Base-by-base conservation (phyloP, 2,329 filamentous ascomycete species). In the Herpomyces periplanetae region DNA sequence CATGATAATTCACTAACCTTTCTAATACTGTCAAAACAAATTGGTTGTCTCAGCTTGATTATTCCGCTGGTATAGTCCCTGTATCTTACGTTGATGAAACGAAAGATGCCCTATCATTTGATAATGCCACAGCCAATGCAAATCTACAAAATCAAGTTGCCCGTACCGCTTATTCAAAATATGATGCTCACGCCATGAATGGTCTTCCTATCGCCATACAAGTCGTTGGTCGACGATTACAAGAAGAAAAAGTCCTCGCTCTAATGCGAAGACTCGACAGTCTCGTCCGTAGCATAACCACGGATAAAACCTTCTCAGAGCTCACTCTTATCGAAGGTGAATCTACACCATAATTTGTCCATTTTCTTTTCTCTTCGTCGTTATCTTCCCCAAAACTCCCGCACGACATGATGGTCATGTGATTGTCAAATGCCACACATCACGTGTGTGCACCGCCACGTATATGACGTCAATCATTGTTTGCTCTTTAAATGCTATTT, bases 131-230 rank as follows among this genome's bases (percentile, higher is more conserved):
- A n/a, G n/a, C n/a, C n/a, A 49, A 49, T 13, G 34, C 59, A 17
- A 47, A 44, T 21, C 51, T 51, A 21, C 45, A 75, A 19, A 80
- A 87, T 27, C 61, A 63, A 3, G 55, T 88, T 5, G 68, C 69
- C 0, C 47, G 48, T 22, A 69, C 73, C 2, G 73, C 68, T 0
- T 85, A 80, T 37, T 69, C 64, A 38, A 49, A 69, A 28, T 88
- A 88, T 34, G 55, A 88, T 34, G 58, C 68, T 0, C 40, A 44
- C 7, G 56, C 54, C 23, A 88, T 88, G 73, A 60, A 68, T 17
- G 73, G 71, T 1, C 42, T 88, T 15, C 75, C 75, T 0, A 68
- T 85, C 1, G 73, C 55, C 0, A 58, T 88, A 4, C 71, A 87
- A 37, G 47, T 85, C 10, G 59, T 85, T 0, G 69, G 69, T 0